Conservation (phyloP, 441 rosid genomes). For the Hura crepitans region DNA sequence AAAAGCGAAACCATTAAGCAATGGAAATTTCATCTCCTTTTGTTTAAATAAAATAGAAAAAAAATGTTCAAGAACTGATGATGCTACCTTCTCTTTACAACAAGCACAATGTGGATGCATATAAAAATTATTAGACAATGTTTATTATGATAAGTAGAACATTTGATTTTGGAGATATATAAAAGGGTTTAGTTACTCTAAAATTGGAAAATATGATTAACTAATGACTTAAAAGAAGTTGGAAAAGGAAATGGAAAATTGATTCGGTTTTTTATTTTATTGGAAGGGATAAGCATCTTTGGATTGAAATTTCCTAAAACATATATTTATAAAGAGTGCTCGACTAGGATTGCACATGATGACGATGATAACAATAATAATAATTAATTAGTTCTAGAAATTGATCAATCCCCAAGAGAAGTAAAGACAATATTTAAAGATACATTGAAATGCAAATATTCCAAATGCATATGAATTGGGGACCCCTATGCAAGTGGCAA, state of each 20-base stretch:
- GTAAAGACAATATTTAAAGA: constrained; percentile 24
- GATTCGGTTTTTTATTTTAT: background rate
- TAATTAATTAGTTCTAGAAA: background rate
- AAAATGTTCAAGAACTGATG: background rate
- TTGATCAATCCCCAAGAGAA: constrained; percentile 11
- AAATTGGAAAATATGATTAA: background rate
- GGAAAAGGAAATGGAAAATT: background rate
- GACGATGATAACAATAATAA: too few species aligned
- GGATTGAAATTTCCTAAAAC: background rate
- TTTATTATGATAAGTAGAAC: background rate
- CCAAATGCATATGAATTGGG: constrained; percentile 8
- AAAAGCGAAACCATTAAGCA: constrained; percentile 29
- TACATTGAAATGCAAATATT: background rate
- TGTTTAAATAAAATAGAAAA: background rate
- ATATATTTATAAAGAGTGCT: background rate
- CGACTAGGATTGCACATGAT: background rate
- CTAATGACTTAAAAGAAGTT: background rate
- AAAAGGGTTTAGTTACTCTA: background rate
- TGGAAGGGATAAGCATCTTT: background rate
- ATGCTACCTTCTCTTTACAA: constrained; percentile 10
- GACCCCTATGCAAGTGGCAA: constrained; percentile 22
- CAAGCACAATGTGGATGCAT: constrained; percentile 5
- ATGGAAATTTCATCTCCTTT: constrained; percentile 6
- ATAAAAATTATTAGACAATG: background rate
- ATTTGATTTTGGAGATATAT: background rate